Conservation (phyloP, 176 grass and related monocot genomes). For the Alopecurus myosuroides region DNA sequence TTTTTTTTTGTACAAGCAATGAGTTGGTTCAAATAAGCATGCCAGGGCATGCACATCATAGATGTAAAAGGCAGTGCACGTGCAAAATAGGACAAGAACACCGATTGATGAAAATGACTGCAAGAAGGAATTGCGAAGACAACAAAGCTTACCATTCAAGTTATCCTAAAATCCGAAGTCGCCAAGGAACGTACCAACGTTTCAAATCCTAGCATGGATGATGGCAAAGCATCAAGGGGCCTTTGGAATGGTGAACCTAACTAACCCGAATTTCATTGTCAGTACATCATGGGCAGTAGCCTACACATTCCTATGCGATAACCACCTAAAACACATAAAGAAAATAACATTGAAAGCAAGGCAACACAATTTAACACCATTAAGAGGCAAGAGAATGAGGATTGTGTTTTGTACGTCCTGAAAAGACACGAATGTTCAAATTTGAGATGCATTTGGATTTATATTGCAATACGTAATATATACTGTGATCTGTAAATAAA, state of each 20-base stretch:
- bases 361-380: neutral
- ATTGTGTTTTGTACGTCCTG: no score
- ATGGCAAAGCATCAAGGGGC: conserved; percentile 58
- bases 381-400: neutral
- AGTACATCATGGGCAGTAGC: no score
- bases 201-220: conserved; percentile 77
- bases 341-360: neutral
- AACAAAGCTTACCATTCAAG: conserved; percentile 60
- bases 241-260: conserved; percentile 54
- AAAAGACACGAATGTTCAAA: no score
- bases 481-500: neutral
- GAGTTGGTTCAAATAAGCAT: neutral
- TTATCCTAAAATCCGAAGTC: conserved; percentile 79
- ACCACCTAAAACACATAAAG: neutral
- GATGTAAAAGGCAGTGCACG: neutral
- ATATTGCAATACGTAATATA: neutral
- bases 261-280: neutral
- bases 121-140: neutral
- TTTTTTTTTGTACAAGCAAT: no score
- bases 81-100: neutral
- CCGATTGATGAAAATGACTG: neutral
- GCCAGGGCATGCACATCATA: neutral
- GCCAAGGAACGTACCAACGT: conserved; percentile 56
- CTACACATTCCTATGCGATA: neutral
- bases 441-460: neutral